Conservation (phyloP, 768 basidiomycete species). For the Amylocystis lapponica region DNA sequence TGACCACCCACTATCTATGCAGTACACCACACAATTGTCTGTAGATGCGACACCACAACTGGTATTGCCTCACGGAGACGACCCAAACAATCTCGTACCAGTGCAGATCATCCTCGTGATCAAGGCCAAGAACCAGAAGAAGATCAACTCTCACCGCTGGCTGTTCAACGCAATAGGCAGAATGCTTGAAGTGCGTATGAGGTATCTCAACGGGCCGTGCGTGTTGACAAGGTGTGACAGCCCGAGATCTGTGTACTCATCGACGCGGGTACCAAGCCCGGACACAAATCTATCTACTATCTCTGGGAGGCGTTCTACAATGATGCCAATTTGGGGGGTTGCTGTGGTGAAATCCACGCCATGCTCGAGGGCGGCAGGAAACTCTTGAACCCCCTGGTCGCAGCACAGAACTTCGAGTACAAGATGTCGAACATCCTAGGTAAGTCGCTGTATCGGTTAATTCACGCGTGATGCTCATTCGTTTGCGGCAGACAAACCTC, state of each 20-base stretch:
- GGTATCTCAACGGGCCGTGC: too few species aligned
- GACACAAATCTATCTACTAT: conserved; percentile 93
- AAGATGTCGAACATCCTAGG: conserved; percentile 97
- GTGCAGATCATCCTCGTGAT: conserved; percentile 89
- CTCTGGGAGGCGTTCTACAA: conserved; percentile 92
- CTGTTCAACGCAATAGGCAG: conserved; percentile 90
- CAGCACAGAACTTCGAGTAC: conserved; percentile 97
- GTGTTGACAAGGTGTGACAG: too few species aligned
- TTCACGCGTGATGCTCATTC: conserved; percentile 10
- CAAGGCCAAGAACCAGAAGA: conserved; percentile 94
- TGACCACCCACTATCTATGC: neutral
- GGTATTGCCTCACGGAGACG: conserved; percentile 83
- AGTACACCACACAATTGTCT: conserved; percentile 97
- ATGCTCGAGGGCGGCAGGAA: conserved; percentile 94
- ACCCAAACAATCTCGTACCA: conserved; percentile 88
- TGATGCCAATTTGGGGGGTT: conserved; percentile 72
- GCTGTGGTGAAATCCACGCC: conserved; percentile 93
- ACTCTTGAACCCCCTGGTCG: conserved; percentile 85
- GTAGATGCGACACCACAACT: conserved; percentile 88
- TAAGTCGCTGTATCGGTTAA: conserved; percentile 29
- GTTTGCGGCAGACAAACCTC: conserved; percentile 70
- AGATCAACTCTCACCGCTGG: conserved; percentile 95
- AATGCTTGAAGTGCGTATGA: conserved; percentile 56
- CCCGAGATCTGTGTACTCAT: conserved; percentile 91
- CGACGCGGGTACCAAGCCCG: conserved; percentile 95